These are phyloP conservation scores for Tarenaya hassleriana DNA, from an alignment of 345 rosid genomes.

Conservation along the genomic window DNA sequence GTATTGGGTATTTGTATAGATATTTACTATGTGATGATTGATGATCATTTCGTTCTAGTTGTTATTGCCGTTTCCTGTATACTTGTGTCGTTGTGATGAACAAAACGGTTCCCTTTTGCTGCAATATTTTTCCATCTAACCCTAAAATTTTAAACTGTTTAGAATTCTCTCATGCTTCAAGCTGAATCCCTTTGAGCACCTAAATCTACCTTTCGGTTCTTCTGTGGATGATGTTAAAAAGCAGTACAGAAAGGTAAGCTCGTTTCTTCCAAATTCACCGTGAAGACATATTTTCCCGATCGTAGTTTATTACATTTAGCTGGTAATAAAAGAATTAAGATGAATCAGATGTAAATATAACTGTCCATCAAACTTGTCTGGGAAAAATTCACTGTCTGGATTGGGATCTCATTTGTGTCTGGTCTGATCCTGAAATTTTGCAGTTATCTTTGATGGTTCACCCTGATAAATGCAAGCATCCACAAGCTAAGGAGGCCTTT, in stretches of 20 bases:
- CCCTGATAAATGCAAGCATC: slow-evolving; percentile 99
- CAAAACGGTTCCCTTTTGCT: too few species aligned
- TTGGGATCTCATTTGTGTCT: slow-evolving; percentile 15
- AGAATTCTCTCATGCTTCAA: slow-evolving; percentile 98
- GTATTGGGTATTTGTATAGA: not conserved
- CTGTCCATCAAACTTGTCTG: not conserved
- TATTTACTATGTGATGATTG: not conserved
- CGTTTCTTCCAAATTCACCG: not conserved
- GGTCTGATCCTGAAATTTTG: slow-evolving; percentile 17
- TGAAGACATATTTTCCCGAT: not conserved
- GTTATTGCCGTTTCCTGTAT: not conserved
- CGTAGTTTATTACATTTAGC: not conserved
- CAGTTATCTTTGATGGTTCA: slow-evolving; percentile 90
- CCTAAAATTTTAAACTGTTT: slow-evolving; percentile 8
- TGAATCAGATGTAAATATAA: not conserved
- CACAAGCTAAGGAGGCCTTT: slow-evolving; percentile 96
- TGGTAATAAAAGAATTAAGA: not conserved
- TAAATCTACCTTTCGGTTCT: slow-evolving; percentile 70
- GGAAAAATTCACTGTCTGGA: not conserved
- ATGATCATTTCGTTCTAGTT: not conserved
- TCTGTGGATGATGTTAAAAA: slow-evolving; percentile 66
- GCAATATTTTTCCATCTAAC: not conserved
- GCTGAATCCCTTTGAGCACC: slow-evolving; percentile 86
- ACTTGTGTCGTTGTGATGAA: not conserved
- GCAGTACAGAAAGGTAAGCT: slow-evolving; percentile 87